Percentiles rank a stretch among this genome's conserved stretches.
Conservation (phyloP, 345 rosid genomes). For the Citrus maxima region DNA sequence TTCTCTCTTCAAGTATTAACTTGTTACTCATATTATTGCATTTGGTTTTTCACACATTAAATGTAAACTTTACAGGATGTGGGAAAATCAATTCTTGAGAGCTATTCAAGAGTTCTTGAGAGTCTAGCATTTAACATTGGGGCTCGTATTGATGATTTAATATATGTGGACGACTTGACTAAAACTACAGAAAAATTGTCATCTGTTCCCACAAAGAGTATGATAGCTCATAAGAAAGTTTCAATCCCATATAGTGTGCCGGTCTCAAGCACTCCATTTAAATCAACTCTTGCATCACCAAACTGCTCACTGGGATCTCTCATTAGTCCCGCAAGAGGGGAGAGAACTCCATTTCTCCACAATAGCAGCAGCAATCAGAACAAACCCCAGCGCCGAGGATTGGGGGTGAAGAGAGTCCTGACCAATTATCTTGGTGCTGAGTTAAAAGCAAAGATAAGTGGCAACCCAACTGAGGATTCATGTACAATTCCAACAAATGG, state of each 20-base stretch:
- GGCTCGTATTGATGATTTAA: conserved; percentile 84
- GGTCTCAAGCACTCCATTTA: conserved; percentile 62
- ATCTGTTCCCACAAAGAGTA: conserved; percentile 53
- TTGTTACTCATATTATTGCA: not conserved
- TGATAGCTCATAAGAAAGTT: conserved; percentile 57
- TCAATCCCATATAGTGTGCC: conserved; percentile 57
- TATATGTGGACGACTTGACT: conserved; percentile 85
- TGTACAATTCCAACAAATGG: conserved; percentile 23
- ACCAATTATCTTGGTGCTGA: conserved; percentile 79
- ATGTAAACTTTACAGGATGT: conserved; percentile 55
- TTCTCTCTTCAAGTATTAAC: not conserved
- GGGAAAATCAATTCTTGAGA: conserved; percentile 90
- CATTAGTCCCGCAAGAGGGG: conserved; percentile 65
- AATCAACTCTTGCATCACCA: conserved; percentile 62
- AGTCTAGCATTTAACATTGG: conserved; percentile 82
- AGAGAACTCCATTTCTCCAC: conserved; percentile 59
- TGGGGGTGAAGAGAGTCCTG: conserved; percentile 81
- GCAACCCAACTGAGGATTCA: conserved; percentile 39
- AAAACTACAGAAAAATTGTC: conserved; percentile 62
- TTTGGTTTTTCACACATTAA: not conserved
- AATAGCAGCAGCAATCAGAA: conserved; percentile 29
- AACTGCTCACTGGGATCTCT: conserved; percentile 63
- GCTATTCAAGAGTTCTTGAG: conserved; percentile 94
- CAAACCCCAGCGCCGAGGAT: conserved; percentile 67
- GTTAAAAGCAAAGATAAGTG: conserved; percentile 51